phyloP scores from a whole-genome alignment of 2,329 filamentous ascomycete species.

The Trichoderma atrobrunneum region DNA sequence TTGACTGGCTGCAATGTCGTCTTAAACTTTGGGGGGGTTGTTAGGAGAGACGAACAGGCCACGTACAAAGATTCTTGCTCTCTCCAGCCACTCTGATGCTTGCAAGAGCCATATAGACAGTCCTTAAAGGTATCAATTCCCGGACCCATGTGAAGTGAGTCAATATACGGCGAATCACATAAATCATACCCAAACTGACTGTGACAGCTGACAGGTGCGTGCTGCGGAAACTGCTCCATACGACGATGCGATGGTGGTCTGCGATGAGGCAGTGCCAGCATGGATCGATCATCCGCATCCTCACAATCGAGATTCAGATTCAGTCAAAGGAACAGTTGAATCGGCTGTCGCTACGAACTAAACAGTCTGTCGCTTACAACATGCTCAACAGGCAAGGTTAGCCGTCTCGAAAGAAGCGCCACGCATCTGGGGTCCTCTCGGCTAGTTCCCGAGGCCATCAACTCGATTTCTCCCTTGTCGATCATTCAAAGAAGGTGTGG shows the following conservation, averaged over 20 bases:
- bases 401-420: not conserved
- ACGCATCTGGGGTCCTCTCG: not conserved
- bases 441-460: not conserved
- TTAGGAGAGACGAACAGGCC: not conserved
- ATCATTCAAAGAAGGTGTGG: not conserved
- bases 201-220: not conserved
- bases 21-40: not conserved
- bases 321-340: not conserved
- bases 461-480: not conserved
- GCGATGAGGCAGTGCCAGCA: not conserved
- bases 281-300: not conserved
- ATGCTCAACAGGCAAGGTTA: not conserved
- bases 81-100: not conserved
- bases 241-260: not conserved
- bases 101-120: not conserved
- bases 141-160: not conserved
- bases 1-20: not conserved
- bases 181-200: not conserved
- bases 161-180: not conserved
- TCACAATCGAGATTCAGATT: not conserved
- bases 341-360: not conserved
- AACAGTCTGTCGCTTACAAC: not conserved
- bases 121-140: not conserved
- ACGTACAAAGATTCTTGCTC: not conserved
- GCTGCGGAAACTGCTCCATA: not conserved